These are phyloP conservation scores for Lunasporangiospora selenospora DNA, from an alignment of 192 early-diverging fungal species.

Conservation along the genomic window DNA sequence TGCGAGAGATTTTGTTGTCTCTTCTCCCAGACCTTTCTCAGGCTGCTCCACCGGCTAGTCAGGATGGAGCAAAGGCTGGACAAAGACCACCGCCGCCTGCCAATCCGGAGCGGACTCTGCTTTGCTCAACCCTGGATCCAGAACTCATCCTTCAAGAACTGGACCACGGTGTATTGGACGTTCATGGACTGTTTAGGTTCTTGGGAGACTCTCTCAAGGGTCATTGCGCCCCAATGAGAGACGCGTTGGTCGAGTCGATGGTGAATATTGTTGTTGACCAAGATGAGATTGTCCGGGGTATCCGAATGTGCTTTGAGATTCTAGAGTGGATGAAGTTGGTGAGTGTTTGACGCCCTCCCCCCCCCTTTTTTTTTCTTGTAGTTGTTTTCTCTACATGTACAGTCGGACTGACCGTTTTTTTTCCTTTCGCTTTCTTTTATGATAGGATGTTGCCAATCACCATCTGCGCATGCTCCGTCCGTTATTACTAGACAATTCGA, in stretches of 20 bases:
- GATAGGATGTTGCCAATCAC: slow-evolving; percentile 53
- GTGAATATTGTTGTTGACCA: slow-evolving; percentile 61
- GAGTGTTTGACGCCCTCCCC: slow-evolving; percentile 3
- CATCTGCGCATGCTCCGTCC: slow-evolving; percentile 37
- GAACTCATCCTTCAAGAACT: slow-evolving; percentile 68
- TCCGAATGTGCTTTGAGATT: slow-evolving; percentile 78
- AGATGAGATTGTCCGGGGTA: slow-evolving; percentile 67
- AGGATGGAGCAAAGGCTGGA: slow-evolving; percentile 2
- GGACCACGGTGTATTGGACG: slow-evolving; percentile 70
- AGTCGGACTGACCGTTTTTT: neutral
- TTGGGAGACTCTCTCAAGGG: slow-evolving; percentile 66
- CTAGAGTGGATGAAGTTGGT: slow-evolving; percentile 66
- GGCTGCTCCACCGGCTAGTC: neutral
- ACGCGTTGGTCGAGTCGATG: slow-evolving; percentile 67
- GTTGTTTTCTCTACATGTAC: neutral
- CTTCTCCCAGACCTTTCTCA: slow-evolving; percentile 54
- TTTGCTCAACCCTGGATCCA: slow-evolving; percentile 62
- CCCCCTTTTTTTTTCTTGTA: neutral
- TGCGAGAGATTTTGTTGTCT: slow-evolving; percentile 74
- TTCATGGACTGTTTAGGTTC: slow-evolving; percentile 61
- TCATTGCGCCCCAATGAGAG: slow-evolving; percentile 72
- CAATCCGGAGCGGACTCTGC: slow-evolving; percentile 47
- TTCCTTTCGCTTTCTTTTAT: too few relatives aligned
- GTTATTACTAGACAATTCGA: slow-evolving; percentile 49
- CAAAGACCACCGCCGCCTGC: slow-evolving; percentile 52